Conservation (phyloP, 148 eudicot species). For the Linanthus parryae region DNA sequence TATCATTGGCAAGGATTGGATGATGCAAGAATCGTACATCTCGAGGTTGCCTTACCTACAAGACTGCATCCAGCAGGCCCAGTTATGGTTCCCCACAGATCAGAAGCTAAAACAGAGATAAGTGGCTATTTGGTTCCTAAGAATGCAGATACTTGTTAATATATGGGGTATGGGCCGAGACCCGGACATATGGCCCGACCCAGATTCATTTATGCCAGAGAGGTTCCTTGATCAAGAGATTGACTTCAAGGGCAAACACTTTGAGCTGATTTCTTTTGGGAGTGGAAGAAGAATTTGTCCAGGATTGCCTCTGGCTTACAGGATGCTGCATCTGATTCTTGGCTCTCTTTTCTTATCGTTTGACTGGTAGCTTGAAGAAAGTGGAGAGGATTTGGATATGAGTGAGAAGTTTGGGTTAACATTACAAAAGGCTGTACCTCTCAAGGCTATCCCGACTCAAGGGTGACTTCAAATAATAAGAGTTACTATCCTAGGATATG, state of each 20-base stretch:
- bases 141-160: slow-evolving; percentile 27
- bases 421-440: slow-evolving; percentile 14
- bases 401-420: slow-evolving; percentile 21
- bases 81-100: slow-evolving; percentile 23
- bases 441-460: slow-evolving; percentile 3
- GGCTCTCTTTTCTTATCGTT: slow-evolving; percentile 20
- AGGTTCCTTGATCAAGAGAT: slow-evolving; percentile 16
- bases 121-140: slow-evolving; percentile 19
- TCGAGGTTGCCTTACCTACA: slow-evolving; percentile 18
- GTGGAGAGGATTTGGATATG: slow-evolving; percentile 12
- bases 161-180: slow-evolving; percentile 27
- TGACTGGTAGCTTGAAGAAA: slow-evolving; percentile 23
- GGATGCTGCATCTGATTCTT: slow-evolving; percentile 5
- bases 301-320: background rate
- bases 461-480: too few relatives aligned
- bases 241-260: slow-evolving; percentile 21
- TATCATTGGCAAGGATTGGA: slow-evolving; percentile 8
- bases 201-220: slow-evolving; percentile 20
- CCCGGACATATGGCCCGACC: slow-evolving; percentile 20
- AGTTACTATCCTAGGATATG: too few relatives aligned
- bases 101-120: slow-evolving; percentile 13
- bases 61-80: slow-evolving; percentile 27
- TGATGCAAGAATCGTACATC: slow-evolving; percentile 23
- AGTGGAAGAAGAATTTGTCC: slow-evolving; percentile 1
- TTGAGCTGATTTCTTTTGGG: slow-evolving; percentile 23